Percentiles rank a stretch among this genome's conserved stretches.
These are phyloP conservation scores for Auriscalpium vulgare DNA, from an alignment of 768 basidiomycete species.

Conservation along the genomic window DNA sequence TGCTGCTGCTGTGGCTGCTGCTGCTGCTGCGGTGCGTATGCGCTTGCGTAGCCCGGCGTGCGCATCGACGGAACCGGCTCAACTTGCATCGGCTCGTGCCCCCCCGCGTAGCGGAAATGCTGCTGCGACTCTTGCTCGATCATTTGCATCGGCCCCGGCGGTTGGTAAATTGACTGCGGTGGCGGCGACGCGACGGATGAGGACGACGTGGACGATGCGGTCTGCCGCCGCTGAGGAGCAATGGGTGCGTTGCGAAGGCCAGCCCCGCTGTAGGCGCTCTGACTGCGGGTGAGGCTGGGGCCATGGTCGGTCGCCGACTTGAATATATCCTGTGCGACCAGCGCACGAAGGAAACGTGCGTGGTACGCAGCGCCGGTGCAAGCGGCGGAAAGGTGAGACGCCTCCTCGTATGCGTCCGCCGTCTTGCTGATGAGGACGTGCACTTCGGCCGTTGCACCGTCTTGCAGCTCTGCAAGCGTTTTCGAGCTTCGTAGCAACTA, in stretches of 20 bases:
- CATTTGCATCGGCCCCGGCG: constrained; percentile 6
- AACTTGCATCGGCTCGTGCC: constrained; percentile 7
- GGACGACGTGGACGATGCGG: constrained; percentile 3
- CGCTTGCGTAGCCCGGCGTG: neutral
- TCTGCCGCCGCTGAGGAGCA: constrained; percentile 4
- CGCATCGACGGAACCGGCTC: constrained; percentile 2
- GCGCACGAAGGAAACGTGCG: constrained; percentile 66
- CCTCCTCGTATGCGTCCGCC: constrained; percentile 73
- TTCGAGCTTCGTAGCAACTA: constrained; percentile 66
- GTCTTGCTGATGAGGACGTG: constrained; percentile 57
- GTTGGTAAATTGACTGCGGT: neutral
- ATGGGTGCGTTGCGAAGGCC: neutral
- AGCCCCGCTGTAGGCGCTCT: constrained; percentile 1
- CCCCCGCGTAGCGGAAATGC: constrained; percentile 1
- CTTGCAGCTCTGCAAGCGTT: constrained; percentile 47
- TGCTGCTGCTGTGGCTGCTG: neutral
- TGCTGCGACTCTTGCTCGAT: constrained; percentile 2
- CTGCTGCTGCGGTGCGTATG: neutral
- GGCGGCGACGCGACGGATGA: neutral
- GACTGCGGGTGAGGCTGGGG: neutral
- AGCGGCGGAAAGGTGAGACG: constrained; percentile 51
- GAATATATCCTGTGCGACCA: constrained; percentile 58
- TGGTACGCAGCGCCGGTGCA: constrained; percentile 68
- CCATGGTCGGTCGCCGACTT: constrained; percentile 27
- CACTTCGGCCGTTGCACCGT: constrained; percentile 56